Conservation (phyloP, 176 grass and related monocot species). For the Ampelocalamus luodianensis region DNA sequence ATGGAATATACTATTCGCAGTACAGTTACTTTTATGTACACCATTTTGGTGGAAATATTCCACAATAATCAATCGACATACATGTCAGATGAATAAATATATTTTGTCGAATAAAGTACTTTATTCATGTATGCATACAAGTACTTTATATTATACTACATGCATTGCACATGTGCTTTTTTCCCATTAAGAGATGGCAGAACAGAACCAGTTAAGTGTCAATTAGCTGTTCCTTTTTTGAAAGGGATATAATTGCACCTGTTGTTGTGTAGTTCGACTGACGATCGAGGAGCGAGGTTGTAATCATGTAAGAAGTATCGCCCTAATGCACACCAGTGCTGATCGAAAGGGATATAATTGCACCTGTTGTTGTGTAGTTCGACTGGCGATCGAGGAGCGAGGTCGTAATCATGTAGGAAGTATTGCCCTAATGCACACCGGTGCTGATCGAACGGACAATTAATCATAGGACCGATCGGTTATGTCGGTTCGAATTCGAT, state of each 20-base stretch:
- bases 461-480: background rate
- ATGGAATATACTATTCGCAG: background rate
- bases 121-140: background rate
- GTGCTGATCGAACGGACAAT: background rate
- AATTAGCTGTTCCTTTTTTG: background rate
- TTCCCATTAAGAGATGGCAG: no score
- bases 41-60: no score
- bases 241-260: background rate
- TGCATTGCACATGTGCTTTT: background rate
- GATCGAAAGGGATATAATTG: conserved; percentile 5
- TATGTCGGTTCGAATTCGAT: conserved; percentile 4
- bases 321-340: background rate
- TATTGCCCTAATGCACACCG: conserved; percentile 6
- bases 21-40: background rate
- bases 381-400: background rate
- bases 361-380: conserved; percentile 1
- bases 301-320: conserved; percentile 27
- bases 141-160: background rate
- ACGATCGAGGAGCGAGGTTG: background rate
- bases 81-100: background rate
- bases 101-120: background rate
- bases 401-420: conserved; percentile 21
- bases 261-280: conserved; percentile 13
- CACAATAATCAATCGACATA: background rate
- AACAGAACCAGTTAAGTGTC: no score